phyloP scores from a whole-genome alignment of 1,284 basidiomycete genomes.

The Ganoderma lucidum region DNA sequence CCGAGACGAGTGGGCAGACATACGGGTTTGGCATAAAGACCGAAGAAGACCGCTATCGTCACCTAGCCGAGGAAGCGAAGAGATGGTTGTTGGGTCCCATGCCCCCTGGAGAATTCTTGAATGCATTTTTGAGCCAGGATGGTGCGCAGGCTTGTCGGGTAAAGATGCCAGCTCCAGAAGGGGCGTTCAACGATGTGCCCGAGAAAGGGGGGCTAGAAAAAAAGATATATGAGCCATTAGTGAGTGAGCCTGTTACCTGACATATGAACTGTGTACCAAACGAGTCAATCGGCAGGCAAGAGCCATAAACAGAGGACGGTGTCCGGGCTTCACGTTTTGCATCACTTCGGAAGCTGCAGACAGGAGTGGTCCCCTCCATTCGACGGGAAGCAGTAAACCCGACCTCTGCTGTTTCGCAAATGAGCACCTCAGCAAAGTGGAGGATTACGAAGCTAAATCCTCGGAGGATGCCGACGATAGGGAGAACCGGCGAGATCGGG shows the following conservation, averaged over 20 bases:
- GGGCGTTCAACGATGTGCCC: not conserved
- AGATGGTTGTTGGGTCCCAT: not conserved
- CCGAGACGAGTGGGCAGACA: constrained; percentile 16
- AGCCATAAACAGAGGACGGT: constrained; percentile 7
- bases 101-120: not conserved
- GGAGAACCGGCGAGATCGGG: not conserved
- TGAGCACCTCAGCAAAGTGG: not conserved
- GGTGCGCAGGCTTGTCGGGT: not conserved
- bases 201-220: not conserved
- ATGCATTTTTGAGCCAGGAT: not conserved
- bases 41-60: not conserved
- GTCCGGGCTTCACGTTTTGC: constrained; percentile 21
- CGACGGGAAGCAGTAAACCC: constrained; percentile 12
- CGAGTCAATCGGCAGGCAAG: not conserved
- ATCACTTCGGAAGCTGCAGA: constrained; percentile 12
- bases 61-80: not conserved
- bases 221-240: not conserved
- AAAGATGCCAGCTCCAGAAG: not conserved
- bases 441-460: not conserved
- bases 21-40: constrained; percentile 10
- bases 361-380: not conserved
- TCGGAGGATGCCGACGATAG: not conserved
- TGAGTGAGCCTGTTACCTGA: not conserved
- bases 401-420: constrained; percentile 17
- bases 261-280: not conserved